These are phyloP conservation scores for Phytophthora idaei DNA, from an alignment of 352 stramenopile species.

Conservation along the genomic window DNA sequence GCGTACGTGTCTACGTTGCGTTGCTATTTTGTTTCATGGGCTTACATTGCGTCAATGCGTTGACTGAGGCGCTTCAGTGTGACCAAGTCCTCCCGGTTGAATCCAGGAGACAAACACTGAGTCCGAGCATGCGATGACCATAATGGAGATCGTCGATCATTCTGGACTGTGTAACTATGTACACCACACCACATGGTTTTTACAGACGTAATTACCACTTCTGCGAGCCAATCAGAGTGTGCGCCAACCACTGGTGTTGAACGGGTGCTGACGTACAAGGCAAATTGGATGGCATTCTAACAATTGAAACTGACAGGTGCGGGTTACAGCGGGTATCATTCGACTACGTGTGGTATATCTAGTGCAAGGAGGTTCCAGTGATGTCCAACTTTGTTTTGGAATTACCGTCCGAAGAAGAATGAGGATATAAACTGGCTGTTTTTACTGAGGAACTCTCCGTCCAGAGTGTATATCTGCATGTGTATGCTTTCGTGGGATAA, in stretches of 20 bases:
- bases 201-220: constrained; percentile 29
- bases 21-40: no score
- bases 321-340: not conserved
- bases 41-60: no score
- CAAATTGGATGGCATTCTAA: constrained; percentile 16
- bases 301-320: constrained; percentile 21
- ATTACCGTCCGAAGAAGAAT: constrained; percentile 89
- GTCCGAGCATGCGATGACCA: no score
- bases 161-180: not conserved
- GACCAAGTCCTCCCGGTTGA: no score
- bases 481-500: constrained; percentile 33
- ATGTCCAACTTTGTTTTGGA: constrained; percentile 87
- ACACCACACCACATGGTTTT: constrained; percentile 20
- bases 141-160: no score
- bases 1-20: no score
- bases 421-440: constrained; percentile 89
- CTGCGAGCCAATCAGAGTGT: constrained; percentile 14
- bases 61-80: no score
- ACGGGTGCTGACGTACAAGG: not conserved
- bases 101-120: no score
- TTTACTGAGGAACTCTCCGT: constrained; percentile 75
- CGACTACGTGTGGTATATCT: not conserved
- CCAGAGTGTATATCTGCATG: constrained; percentile 18
- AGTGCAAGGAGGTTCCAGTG: constrained; percentile 60
- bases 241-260: constrained; percentile 28